A percentile compares a stretch with the other conserved stretches of the same genome.
These are phyloP conservation scores for Mycena vitilis DNA, from an alignment of 768 basidiomycete species.

Conservation along the genomic window DNA sequence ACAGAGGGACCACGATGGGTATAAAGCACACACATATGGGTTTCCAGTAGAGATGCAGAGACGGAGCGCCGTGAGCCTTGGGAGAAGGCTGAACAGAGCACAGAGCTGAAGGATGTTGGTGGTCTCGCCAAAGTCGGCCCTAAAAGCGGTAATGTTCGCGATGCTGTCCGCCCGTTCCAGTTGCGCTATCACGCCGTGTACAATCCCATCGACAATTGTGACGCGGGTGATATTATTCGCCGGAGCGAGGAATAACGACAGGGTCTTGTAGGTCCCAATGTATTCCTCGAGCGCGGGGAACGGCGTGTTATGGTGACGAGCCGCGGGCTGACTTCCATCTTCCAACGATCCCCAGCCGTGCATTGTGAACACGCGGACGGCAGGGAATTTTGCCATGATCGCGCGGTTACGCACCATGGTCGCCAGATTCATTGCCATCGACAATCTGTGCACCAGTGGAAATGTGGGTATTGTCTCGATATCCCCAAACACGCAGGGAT, in stretches of 20 bases:
- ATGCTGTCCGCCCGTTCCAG: background rate
- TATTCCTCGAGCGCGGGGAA: conserved; percentile 1
- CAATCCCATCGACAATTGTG: background rate
- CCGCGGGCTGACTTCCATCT: too few relatives aligned
- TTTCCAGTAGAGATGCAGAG: background rate
- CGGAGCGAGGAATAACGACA: background rate
- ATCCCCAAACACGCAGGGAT: too few relatives aligned
- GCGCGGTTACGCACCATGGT: background rate
- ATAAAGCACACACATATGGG: too few relatives aligned
- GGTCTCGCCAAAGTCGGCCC: background rate
- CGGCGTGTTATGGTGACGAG: too few relatives aligned
- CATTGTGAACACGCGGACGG: background rate
- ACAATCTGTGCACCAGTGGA: background rate
- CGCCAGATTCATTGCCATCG: background rate
- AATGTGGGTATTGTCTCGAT: background rate
- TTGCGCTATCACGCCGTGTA: background rate
- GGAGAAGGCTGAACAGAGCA: background rate
- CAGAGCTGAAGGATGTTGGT: background rate
- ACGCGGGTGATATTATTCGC: conserved; percentile 1
- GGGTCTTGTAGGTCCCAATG: background rate
- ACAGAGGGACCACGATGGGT: too few relatives aligned
- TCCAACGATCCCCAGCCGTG: background rate
- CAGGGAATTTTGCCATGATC: background rate
- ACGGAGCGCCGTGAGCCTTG: background rate
- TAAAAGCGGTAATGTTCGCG: background rate